Base-by-base conservation (phyloP, 768 basidiomycete genomes). In the Termitomyces sp. region DNA sequence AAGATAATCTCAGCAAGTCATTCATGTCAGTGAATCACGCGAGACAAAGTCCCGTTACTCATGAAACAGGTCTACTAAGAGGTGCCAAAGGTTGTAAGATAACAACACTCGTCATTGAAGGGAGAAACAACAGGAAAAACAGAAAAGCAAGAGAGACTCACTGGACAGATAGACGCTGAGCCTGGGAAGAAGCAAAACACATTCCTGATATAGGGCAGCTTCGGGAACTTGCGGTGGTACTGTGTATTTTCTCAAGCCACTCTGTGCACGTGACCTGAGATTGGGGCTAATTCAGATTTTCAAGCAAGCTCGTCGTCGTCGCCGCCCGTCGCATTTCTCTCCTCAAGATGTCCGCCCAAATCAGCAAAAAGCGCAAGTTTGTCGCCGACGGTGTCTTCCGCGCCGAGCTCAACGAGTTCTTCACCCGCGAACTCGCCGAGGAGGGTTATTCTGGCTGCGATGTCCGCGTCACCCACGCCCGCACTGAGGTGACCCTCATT, bases 401-500 rank as follows among this genome's bases (percentile, higher is more conserved):
- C 71, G 97, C 97, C 64, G 97, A 99, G 77, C 84, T 99, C 72
- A 93, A 93, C 70, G 97, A 99, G 76, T 98, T 99, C 83, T 97
- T 98, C 75, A 92, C 86, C 57, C 87, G 94, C 64, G 96, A 98
- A 76, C 90, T 98, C 66, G 91, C 97, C 53, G 95, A 95, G 76
- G 97, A 99, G 76, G 96, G 96, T 65, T 99, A 98, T 84, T 98
- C 97, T 76, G 97, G 97, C 53, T 99, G 97, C 74, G 97, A 99
- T 76, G 97, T 99, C 72, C 93, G 97, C 68, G 95, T 98, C 59
- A 98, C 97, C 63, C 96, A 98, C 73, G 95, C 96, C 60, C 90
- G 96, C 68, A 99, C 97, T 65, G 97, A 99, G 80, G 91, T 92
- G 69, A 56, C 17, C 44, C 19, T 57, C 24, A 11, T 41, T 45